Conservation (phyloP, 2,329 filamentous ascomycete species). For the Periconia macrospinosa region DNA sequence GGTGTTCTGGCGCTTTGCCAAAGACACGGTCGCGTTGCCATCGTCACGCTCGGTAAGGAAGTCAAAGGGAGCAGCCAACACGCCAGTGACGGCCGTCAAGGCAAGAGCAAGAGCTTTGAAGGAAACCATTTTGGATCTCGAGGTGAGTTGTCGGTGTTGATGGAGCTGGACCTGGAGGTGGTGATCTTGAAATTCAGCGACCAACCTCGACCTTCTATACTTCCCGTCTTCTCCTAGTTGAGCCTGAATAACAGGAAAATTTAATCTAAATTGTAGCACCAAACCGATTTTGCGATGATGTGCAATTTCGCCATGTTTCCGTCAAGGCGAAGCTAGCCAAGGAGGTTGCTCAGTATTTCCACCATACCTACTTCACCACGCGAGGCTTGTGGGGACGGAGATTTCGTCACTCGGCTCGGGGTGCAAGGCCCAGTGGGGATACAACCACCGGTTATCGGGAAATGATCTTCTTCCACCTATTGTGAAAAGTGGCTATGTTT, state of each 20-base stretch:
- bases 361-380: background rate
- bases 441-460: background rate
- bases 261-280: background rate
- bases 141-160: conserved; percentile 1
- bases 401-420: background rate
- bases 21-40: conserved; percentile 16
- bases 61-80: conserved; percentile 20
- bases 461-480: background rate
- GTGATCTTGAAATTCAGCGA: conserved; percentile 1
- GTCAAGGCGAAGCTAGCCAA: background rate
- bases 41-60: conserved; percentile 22
- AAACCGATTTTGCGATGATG: background rate
- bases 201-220: conserved; percentile 12
- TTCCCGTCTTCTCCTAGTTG: background rate
- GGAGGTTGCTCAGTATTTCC: background rate
- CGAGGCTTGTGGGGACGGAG: background rate
- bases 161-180: conserved; percentile 8
- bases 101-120: conserved; percentile 25
- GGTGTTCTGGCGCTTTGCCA: conserved; percentile 16
- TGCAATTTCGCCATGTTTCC: background rate
- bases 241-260: conserved; percentile 20
- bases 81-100: conserved; percentile 15
- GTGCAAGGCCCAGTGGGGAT: too few relatives aligned
- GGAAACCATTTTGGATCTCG: conserved; percentile 19
- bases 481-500: background rate